phyloP scores from a whole-genome alignment of 2,329 filamentous ascomycete genomes.

The Scedosporium apiospermum region DNA sequence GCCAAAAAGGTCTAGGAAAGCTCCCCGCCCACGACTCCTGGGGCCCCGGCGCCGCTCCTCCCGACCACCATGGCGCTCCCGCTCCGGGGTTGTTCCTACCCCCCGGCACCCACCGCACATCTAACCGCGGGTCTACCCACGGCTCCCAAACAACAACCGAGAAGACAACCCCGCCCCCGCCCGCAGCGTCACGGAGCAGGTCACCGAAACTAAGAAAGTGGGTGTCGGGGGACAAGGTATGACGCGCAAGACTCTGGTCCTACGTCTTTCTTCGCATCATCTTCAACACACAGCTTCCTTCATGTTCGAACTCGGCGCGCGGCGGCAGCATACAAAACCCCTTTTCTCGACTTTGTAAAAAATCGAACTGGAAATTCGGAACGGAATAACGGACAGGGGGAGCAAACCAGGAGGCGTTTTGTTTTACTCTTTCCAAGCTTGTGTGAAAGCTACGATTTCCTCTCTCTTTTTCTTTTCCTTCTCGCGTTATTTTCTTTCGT shows the following conservation, averaged over 20 bases:
- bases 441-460: too few relatives aligned
- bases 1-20: slow-evolving; percentile 39
- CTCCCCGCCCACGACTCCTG: slow-evolving; percentile 14
- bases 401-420: too few relatives aligned
- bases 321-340: too few relatives aligned
- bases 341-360: too few relatives aligned
- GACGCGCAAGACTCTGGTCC: background rate
- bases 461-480: background rate
- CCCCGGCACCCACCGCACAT: background rate
- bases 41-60: slow-evolving; percentile 5
- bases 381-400: too few relatives aligned
- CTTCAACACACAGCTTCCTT: too few relatives aligned
- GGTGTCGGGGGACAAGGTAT: slow-evolving; percentile 3
- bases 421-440: too few relatives aligned
- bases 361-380: too few relatives aligned
- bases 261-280: too few relatives aligned
- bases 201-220: background rate
- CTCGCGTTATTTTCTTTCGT: background rate
- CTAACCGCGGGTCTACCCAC: background rate
- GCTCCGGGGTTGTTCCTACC: background rate
- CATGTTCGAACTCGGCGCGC: too few relatives aligned
- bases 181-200: background rate
- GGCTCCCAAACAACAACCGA: background rate
- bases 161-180: background rate
- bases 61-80: background rate